Conservation (phyloP, 108 stramenopile species). For the Craspedostauros australis region DNA sequence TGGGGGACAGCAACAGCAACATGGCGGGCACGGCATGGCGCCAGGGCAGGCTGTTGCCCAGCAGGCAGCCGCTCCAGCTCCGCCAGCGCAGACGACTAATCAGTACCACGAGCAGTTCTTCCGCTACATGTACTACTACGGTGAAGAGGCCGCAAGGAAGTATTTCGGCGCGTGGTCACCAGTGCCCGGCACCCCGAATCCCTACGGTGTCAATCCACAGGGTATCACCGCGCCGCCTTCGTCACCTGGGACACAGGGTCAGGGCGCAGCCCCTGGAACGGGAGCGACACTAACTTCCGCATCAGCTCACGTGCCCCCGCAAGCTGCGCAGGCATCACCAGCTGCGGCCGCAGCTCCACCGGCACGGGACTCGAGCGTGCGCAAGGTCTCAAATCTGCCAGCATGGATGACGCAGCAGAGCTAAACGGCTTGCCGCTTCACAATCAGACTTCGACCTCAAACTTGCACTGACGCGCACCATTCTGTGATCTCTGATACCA, state of each 20-base stretch:
- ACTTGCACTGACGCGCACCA: too few species aligned
- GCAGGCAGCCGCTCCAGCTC: constrained; percentile 17
- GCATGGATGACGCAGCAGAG: constrained; percentile 83
- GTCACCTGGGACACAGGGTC: constrained; percentile 12
- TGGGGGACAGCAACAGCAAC: constrained; percentile 42
- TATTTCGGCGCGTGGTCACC: constrained; percentile 88
- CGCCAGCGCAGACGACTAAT: constrained; percentile 57
- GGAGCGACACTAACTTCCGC: neutral
- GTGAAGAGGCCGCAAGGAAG: constrained; percentile 79
- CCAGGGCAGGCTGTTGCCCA: too few species aligned
- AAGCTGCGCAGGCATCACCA: constrained; percentile 1
- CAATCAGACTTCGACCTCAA: too few species aligned
- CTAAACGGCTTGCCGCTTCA: too few species aligned
- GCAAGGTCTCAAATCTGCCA: constrained; percentile 82
- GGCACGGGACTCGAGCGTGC: constrained; percentile 66
- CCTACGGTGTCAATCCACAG: constrained; percentile 61
- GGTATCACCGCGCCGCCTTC: constrained; percentile 32
- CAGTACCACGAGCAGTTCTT: constrained; percentile 89
- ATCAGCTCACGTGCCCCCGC: constrained; percentile 11
- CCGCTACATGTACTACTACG: constrained; percentile 73
- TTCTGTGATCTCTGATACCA: too few species aligned
- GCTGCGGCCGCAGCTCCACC: constrained; percentile 5
- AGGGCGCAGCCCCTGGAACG: constrained; percentile 18
- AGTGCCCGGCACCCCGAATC: constrained; percentile 82
- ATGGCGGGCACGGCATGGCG: constrained; percentile 15